Percentiles rank a stretch among this genome's conserved stretches.
phyloP scores from a whole-genome alignment of 148 eudicot genomes.

The Chenopodium album region DNA sequence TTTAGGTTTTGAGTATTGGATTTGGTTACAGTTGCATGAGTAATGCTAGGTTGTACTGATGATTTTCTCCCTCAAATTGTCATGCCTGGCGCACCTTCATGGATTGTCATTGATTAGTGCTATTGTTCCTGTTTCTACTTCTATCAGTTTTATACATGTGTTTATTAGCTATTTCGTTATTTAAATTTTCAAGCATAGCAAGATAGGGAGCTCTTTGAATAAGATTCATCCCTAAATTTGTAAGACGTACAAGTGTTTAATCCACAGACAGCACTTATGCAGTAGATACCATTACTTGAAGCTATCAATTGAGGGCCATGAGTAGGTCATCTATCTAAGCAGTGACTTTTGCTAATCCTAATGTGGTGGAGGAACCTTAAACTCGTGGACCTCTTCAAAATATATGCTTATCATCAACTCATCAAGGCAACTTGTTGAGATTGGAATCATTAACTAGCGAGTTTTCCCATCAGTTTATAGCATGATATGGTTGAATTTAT shows the following conservation, averaged over 20 bases:
- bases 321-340: background rate
- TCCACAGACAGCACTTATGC: background rate
- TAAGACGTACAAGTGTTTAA: background rate
- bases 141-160: background rate
- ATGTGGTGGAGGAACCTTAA: background rate
- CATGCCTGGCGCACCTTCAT: background rate
- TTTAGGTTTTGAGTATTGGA: no score
- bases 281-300: background rate
- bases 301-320: background rate
- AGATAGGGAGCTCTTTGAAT: background rate
- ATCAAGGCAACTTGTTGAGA: background rate
- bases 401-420: background rate
- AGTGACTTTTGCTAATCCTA: background rate
- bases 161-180: no score
- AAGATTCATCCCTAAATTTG: background rate
- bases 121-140: background rate
- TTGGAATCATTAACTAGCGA: background rate
- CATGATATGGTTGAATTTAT: no score
- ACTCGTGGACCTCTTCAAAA: background rate
- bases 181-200: background rate
- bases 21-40: background rate
- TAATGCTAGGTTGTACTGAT: background rate
- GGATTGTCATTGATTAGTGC: background rate
- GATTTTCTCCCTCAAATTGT: no score
- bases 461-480: background rate